Base-by-base conservation (phyloP, 208 protist species). In the Wallacemonas rigidus region DNA sequence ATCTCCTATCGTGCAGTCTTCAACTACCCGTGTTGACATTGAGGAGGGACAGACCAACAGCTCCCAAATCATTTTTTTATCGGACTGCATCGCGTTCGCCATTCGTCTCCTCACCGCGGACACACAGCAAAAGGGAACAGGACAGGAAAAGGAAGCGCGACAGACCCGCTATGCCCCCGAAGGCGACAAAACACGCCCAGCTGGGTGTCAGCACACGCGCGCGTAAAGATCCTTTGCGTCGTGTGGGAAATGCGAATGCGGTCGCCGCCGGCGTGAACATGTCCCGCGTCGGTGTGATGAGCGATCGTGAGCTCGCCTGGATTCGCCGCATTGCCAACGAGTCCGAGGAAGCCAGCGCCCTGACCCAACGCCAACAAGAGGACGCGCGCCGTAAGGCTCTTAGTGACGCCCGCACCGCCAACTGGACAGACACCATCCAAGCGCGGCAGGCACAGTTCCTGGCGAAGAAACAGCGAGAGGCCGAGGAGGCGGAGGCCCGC, bases 171-270 rank as follows among this genome's bases (percentile, higher is more conserved):
- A 65, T 65, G 60, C 60, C 60, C 38, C 5, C 60, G 4, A 65
- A 65, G 60, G 2, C 60, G 41, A n/a, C 60, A 6, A n/a, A 8
- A 8, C 60, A 65, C 43, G 60, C 60, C 4, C 60, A 65, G 60
- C 58, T 77, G 3, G 62, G 58, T 11, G 64, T 57, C 50, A 72
- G 74, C 26, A 84, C 86, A 6, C 89, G 92, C 11, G 92, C 83
- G 6, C 89, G 92, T 14, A 74, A 65, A 38, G 92, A 96, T 58
- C 81, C 72, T 5, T 75, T 40, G 36, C 89, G 92, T 2, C 85
- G 75, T 44, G 73, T 89, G 17, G 92, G 92, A 60, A 89, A 87
- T 45, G 88, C 87, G 47, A 96, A 96, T 75, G 89, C 89, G 26
- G 88, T 96, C n/a, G 92, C 92, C 2, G 47, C 71, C n/a, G 89